Base-by-base conservation (phyloP, 495 filamentous ascomycete genomes). In the Aspergillus homomorphus region DNA sequence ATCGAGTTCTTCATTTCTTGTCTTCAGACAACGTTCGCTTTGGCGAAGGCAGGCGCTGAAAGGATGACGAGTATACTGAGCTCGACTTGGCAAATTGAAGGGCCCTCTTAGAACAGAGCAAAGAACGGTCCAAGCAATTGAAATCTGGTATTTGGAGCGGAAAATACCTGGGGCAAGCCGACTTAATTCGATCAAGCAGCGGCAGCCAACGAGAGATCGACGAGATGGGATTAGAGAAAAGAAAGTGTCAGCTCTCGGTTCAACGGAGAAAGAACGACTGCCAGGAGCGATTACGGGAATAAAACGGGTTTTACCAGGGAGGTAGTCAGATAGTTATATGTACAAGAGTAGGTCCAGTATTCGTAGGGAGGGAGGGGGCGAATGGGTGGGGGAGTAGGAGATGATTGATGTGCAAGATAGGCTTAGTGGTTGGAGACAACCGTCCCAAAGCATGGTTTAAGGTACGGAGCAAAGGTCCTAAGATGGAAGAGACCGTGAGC, bases 1-100 rank as follows among this genome's bases (percentile, higher is more conserved):
- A 80, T 78, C 14, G 75, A 73, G 49, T 70, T 77, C 66, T 79
- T 79, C 76, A 79, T 79, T 66, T 53, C 53, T 12, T 54, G 30
- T 30, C 14, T 38, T 38, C 33, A 2, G 12, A 12, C 12, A 12
- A 38, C 7, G 12, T 12, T 7, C 33, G 7, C 15, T 38, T 12
- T 28, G 26, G 26, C 4, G 26, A 28, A 28, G 9, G 26, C 46
- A 24, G 49, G 8, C 51, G 23, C n/a, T 43, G 55, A 30, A 21
- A 51, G 12, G 45, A 45, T 19, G 21, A 51, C 7, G n/a, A 24
- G 23, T 19, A 6, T 19, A 51, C 19, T 20, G 45, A 56, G 51
- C n/a, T 16, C 45, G 38, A 30, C 10, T 38, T 12, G 33, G 15
- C 4, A 38, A 38, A 38, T 5, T 12, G 33, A 14, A 9, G 12